Evolutionary conservation across 768 basidiomycete species (phyloP), one percentile per base, ranked within the genome.

Genomic region (Pisolithus microcarpus): DNA sequence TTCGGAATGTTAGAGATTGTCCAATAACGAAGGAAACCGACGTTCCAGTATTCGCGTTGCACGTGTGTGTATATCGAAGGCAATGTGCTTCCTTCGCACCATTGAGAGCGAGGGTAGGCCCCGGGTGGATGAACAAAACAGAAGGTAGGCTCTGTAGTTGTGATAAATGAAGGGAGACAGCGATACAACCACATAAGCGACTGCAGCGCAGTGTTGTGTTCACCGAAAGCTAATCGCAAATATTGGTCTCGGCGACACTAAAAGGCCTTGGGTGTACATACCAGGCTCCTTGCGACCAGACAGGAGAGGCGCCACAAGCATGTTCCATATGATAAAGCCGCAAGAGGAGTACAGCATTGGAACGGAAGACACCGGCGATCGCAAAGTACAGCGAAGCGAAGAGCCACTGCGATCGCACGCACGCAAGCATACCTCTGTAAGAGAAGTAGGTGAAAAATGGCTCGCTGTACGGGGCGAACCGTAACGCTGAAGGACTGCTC

Each of bases 21-120:
- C 91, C 91, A 99, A 67, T 98, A 98, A 3, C 74, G 79, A 54
- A 99, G 66, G 56, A 94, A 80, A 15, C 94, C 92, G 40, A 77
- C 71, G 62, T 87, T 75, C 96, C 95, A 99, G 65, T 98, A 97
- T 48, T 76, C 73, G 5, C 69, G 69, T 64, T 99, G 95, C 2
- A 87, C 87, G 61, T 90, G 79, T 9, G 79, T 70, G 65, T 98
- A 99, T 50, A 91, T 81, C 13, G 81, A 79, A 0, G 92, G 91
- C 5, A 81, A 60, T 21, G 62, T 38, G 0, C 63, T 52, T 5
- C 18, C 50, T 3, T 64, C 48, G 66, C 95, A 97, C 94, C 94
- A 98, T 4, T 47, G 60, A 8, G 71, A 65, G 26, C 60, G 55
- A 30, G 51, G 24, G 52, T 58, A n/a, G n/a, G 16, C 54, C 19